Evolutionary conservation across 2,329 filamentous ascomycete species (phyloP), one percentile per base, ranked within the genome.

Genomic region (Lachnellula hyalina): DNA sequence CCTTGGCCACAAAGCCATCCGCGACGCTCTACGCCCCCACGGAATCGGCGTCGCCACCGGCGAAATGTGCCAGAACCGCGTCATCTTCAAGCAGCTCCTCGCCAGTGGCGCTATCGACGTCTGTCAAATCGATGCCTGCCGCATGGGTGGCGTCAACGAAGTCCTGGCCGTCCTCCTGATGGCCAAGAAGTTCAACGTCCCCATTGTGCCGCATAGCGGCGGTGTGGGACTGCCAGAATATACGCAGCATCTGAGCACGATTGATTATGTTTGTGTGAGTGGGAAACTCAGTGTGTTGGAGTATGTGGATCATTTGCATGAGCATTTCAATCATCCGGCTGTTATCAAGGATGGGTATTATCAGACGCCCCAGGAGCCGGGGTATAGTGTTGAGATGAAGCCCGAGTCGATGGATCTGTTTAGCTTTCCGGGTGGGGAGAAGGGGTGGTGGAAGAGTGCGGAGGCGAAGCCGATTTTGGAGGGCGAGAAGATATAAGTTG

Each of bases 381-480:
- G 91, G 0, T 96, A 96, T 72, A 92, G 88, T 67, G 91, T 96
- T 2, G 90, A 96, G 82, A 96, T 96, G 90, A 93, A 89, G 81
- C 74, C 84, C 3, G 88, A 85, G 62, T 94, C 89, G 70, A 94
- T 96, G 90, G 88, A 91, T 61, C 73, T 72, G 63, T 96, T 80
- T 69, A 79, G 81, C 49, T 96, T 84, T 70, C 91, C 90, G 1
- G 90, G 90, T 7, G 81, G 86, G 66, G 79, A 86, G 58, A 86
- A 86, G 4, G 85, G 89, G 67, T 96, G 90, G 89, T 96, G 91
- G 91, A 85, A 75, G 73, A 86, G 80, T 47, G 86, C 90, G n/a
- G 66, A 68, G 50, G 67, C 67, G 15, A 67, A 60, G 52, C 63
- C 65, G 19, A 70, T 70, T 51, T 58, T 70, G 42, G 64, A 68